Conservation (phyloP, 2,329 filamentous ascomycete genomes). For the Grosmannia clavigera region DNA sequence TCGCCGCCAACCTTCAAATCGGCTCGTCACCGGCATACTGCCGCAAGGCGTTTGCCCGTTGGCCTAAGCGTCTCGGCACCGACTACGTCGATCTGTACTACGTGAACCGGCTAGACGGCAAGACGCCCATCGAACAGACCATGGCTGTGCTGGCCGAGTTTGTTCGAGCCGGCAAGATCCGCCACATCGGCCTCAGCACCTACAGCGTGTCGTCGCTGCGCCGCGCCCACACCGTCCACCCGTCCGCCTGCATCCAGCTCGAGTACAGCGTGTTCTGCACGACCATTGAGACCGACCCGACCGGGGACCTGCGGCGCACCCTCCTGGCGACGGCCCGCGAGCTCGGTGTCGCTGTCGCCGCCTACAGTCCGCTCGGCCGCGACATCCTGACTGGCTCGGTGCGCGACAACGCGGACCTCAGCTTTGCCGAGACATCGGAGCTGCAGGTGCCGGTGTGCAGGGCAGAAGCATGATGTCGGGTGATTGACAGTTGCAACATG, state of each 20-base stretch:
- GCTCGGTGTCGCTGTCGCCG: constrained; percentile 38
- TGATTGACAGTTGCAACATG: no score
- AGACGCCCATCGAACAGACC: constrained; percentile 31
- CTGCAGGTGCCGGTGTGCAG: background rate
- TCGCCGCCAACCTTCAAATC: constrained; percentile 14
- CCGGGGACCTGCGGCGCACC: no score
- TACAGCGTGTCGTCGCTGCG: constrained; percentile 30
- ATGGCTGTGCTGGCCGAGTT: constrained; percentile 34
- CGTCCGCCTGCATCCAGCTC: constrained; percentile 34
- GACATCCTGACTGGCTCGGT: constrained; percentile 47
- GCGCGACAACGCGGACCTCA: no score
- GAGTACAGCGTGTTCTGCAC: constrained; percentile 37
- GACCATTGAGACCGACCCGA: constrained; percentile 28
- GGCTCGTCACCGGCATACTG: constrained; percentile 16
- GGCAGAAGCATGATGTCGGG: no score
- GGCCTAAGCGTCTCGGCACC: constrained; percentile 31
- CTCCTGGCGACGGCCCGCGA: constrained; percentile 27
- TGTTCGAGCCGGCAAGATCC: constrained; percentile 21
- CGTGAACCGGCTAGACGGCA: constrained; percentile 33
- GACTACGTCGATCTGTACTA: constrained; percentile 40
- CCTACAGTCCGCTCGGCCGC: constrained; percentile 47
- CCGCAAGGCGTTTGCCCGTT: constrained; percentile 24
- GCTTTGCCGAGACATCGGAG: background rate
- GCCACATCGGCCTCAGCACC: constrained; percentile 33
- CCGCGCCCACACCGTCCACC: constrained; percentile 32